Base-by-base conservation (phyloP, 2,329 filamentous ascomycete genomes). In the Coniochaeta ligniaria region DNA sequence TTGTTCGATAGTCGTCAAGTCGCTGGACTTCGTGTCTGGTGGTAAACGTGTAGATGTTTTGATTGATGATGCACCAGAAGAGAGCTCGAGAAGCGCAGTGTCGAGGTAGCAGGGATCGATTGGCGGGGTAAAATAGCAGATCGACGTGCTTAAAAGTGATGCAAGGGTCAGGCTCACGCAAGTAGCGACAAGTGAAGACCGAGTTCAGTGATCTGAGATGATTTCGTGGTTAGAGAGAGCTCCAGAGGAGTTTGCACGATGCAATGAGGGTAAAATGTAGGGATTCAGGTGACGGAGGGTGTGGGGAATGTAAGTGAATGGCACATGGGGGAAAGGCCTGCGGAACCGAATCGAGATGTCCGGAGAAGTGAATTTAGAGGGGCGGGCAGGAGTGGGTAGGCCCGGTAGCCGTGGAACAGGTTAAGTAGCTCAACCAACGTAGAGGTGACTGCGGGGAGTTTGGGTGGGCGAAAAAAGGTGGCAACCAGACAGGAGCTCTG, bases 111-210 rank as follows among this genome's bases (percentile, higher is more conserved):
- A 28, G 24, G 24, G 47, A 31, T 52, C 47, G 26, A 52, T 52
- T 52, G 47, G 47, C 47, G 47, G 47, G 47, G 47, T 52, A 52
- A 28, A 52, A 43, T 24, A 33, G 59, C 35, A 57, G 26, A 55
- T 59, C 41, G 58, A 60, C 57, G 41, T 58, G 60, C 57, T 61
- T 58, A 45, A 59, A 31, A 55, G 22, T 60, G 24, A 31, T 31
- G 14, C 47, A 52, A 31, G 2, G 22, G 22, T n/a, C 47, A 31
- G 16, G 17, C 47, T 52, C 14, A 11, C 24, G 47, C 22, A 28
- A 31, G 14, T 7, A 52, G 24, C 26, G 47, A 52, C 22, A 52
- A 28, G 45, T 28, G 47, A n/a, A n/a, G n/a, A 52, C 17, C 47
- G 24, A 52, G 26, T 28, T 28, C 22, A 3, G 47, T 28, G 24